phyloP scores from a whole-genome alignment of 2,329 filamentous ascomycete species.

The Aspergillus amoenus region DNA sequence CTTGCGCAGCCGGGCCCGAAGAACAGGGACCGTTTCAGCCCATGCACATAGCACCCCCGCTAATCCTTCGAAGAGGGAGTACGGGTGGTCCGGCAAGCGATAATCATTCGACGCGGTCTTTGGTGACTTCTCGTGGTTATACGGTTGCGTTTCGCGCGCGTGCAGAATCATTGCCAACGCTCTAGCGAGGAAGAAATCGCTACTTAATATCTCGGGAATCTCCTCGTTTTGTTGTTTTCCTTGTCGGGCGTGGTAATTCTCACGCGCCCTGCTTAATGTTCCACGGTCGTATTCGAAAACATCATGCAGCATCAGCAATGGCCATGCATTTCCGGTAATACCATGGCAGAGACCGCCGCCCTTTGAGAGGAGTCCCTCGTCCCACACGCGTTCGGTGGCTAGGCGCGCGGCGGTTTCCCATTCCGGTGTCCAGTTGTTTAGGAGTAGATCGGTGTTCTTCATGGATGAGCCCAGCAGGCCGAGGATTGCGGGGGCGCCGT shows the following conservation, averaged over 20 bases:
- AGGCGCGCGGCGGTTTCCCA: slow-evolving; percentile 39
- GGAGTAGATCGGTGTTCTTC: slow-evolving; percentile 26
- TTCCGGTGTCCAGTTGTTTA: slow-evolving; percentile 35
- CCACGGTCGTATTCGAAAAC: slow-evolving; percentile 33
- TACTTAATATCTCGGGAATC: slow-evolving; percentile 20
- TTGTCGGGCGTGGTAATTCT: slow-evolving; percentile 15
- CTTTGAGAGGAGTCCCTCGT: slow-evolving; percentile 43
- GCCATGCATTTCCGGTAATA: slow-evolving; percentile 43
- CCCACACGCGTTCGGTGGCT: slow-evolving; percentile 38
- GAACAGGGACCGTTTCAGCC: slow-evolving; percentile 39
- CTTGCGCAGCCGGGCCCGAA: slow-evolving; percentile 35
- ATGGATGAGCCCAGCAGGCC: slow-evolving; percentile 35
- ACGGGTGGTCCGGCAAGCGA: slow-evolving; percentile 43
- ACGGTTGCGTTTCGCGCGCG: slow-evolving; percentile 39
- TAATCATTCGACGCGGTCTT: slow-evolving; percentile 27
- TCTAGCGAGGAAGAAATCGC: slow-evolving; percentile 40
- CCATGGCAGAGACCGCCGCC: slow-evolving; percentile 44
- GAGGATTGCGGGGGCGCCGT: slow-evolving; percentile 41
- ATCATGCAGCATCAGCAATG: slow-evolving; percentile 38
- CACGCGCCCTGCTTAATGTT: slow-evolving; percentile 21
- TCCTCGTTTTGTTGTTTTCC: slow-evolving; percentile 4
- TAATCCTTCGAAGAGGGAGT: slow-evolving; percentile 41
- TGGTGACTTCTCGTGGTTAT: slow-evolving; percentile 17
- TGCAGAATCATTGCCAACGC: slow-evolving; percentile 40
- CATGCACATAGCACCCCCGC: slow-evolving; percentile 43